Evolutionary conservation across 768 basidiomycete species (phyloP).

Genomic region (Sporobolomyces pararoseus): DNA sequence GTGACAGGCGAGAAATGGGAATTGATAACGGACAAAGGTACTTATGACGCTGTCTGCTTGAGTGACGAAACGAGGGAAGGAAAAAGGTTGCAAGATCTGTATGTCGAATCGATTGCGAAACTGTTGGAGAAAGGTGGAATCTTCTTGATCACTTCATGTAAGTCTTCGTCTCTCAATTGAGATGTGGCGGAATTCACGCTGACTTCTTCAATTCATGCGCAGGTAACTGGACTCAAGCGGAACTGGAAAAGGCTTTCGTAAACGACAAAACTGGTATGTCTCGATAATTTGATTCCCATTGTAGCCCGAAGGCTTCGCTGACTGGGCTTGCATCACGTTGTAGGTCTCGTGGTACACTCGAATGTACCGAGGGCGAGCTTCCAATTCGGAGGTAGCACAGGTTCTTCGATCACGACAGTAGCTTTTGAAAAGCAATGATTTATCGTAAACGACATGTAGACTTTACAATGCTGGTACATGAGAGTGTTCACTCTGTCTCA

Average conservation of each 20-base stretch:
- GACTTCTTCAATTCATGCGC: not conserved
- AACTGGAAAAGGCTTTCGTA: slow-evolving; percentile 49
- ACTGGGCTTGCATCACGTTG: too few species aligned
- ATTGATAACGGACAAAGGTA: slow-evolving; percentile 52
- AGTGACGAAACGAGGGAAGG: slow-evolving; percentile 45
- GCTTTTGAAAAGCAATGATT: slow-evolving; percentile 37
- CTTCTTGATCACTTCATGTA: slow-evolving; percentile 51
- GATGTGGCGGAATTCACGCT: not conserved
- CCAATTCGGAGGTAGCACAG: slow-evolving; percentile 50
- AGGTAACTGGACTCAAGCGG: slow-evolving; percentile 53
- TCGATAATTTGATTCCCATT: too few species aligned
- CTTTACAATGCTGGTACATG: too few species aligned
- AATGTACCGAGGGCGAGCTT: slow-evolving; percentile 49
- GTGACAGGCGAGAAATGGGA: slow-evolving; percentile 48
- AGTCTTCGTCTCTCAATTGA: slow-evolving; percentile 22
- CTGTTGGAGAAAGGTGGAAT: slow-evolving; percentile 49
- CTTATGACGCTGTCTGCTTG: slow-evolving; percentile 52
- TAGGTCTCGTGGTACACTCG: slow-evolving; percentile 48
- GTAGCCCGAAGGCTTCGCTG: too few species aligned
- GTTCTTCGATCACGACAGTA: slow-evolving; percentile 42
- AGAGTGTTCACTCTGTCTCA: too few species aligned
- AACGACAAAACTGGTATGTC: slow-evolving; percentile 45
- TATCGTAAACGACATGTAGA: too few species aligned
- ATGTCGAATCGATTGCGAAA: slow-evolving; percentile 48
- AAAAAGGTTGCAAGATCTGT: slow-evolving; percentile 48